A percentile compares a stretch with the other conserved stretches of the same genome.
Conservation (phyloP, 805 yeast species). For the Hanseniaspora clermontiae region DNA sequence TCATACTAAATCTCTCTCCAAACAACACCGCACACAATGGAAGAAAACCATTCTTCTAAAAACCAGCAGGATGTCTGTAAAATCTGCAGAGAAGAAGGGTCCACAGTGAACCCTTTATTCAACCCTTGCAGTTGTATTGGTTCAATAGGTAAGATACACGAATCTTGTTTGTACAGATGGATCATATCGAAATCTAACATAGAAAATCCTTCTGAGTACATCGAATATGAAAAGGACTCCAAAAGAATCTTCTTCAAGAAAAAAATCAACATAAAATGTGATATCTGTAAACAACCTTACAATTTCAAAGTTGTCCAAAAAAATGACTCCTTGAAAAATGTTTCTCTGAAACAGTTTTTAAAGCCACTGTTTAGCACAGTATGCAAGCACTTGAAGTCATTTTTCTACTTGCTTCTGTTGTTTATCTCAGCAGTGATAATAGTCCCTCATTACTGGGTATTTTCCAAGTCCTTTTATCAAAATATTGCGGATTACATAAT, state of each 20-base stretch:
- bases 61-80: slow-evolving; percentile 49
- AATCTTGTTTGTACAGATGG: slow-evolving; percentile 86
- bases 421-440: background rate
- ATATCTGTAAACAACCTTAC: slow-evolving; percentile 72
- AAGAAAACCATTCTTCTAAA: background rate
- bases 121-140: slow-evolving; percentile 94
- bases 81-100: slow-evolving; percentile 87
- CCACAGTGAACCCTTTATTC: slow-evolving; percentile 60
- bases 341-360: background rate
- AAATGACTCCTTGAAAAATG: slow-evolving; percentile 20
- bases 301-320: slow-evolving; percentile 54
- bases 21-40: background rate
- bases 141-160: slow-evolving; percentile 83
- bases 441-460: slow-evolving; percentile 11
- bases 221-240: slow-evolving; percentile 19
- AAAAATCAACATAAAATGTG: slow-evolving; percentile 55
- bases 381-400: background rate
- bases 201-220: background rate
- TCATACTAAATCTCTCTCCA: no score
- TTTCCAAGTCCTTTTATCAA: slow-evolving; percentile 15
- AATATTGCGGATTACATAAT: background rate
- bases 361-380: background rate
- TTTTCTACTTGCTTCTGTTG: background rate
- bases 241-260: slow-evolving; percentile 17
- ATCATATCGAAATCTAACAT: slow-evolving; percentile 40